phyloP scores from a whole-genome alignment of 129 eudicot genomes.

The Daucus carota region DNA sequence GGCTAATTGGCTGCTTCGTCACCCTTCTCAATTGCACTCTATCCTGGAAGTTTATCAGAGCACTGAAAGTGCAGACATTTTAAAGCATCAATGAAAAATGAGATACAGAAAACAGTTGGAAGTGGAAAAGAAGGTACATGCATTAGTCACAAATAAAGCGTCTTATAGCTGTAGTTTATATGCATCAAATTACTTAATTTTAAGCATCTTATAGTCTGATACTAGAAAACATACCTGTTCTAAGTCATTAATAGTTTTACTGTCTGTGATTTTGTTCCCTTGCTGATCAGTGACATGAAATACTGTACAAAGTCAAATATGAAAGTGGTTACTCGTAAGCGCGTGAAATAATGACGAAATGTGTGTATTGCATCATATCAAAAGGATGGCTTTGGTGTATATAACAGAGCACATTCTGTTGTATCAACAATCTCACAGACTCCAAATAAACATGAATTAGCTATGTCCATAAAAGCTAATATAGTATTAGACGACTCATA shows the following conservation, averaged over 20 bases:
- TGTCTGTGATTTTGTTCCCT: constrained; percentile 67
- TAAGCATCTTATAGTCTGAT: background rate
- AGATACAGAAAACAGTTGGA: background rate
- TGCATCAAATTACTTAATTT: background rate
- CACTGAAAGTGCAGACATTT: background rate
- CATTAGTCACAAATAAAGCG: background rate
- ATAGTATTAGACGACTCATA: constrained; percentile 16
- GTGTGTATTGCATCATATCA: background rate
- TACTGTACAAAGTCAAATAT: constrained; percentile 31
- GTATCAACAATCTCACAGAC: background rate
- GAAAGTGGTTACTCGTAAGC: background rate
- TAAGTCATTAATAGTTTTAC: constrained; percentile 50
- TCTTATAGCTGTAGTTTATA: background rate
- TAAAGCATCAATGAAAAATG: constrained; percentile 6
- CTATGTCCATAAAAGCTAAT: background rate
- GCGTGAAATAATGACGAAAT: background rate
- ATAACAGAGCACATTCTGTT: background rate
- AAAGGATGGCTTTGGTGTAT: background rate
- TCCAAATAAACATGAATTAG: background rate
- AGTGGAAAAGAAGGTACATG: background rate
- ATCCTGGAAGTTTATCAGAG: constrained; percentile 13
- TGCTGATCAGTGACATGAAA: constrained; percentile 91
- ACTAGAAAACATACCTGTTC: constrained; percentile 55
- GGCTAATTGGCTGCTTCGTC: constrained; percentile 3
- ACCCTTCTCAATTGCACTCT: constrained; percentile 1